A percentile compares a stretch with the other conserved stretches of the same genome.
Conservation (phyloP, 2,329 filamentous ascomycete genomes). For the Fusarium brevicatenulatum region DNA sequence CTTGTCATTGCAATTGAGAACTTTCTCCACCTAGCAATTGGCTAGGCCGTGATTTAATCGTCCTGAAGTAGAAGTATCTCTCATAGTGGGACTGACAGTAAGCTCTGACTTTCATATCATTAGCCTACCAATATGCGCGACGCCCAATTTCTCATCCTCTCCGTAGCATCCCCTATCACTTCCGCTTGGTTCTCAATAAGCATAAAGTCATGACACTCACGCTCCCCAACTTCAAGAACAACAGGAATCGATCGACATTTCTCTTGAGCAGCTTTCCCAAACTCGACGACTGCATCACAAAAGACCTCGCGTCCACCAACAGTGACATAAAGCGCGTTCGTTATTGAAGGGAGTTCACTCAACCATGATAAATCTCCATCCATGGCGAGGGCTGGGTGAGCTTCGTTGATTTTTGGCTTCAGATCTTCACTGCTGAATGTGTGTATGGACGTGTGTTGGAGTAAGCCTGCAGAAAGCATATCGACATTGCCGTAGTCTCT, state of each 20-base stretch:
- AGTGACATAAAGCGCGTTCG: rapidly evolving
- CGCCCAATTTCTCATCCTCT: not conserved
- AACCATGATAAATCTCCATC: not conserved
- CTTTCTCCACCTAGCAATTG: no score
- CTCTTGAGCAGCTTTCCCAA: not conserved
- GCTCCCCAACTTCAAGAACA: not conserved
- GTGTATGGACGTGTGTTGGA: not conserved
- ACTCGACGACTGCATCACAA: not conserved
- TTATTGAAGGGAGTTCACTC: not conserved
- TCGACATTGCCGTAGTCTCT: not conserved
- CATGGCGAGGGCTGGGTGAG: not conserved
- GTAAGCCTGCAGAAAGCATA: not conserved
- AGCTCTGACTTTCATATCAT: no score
- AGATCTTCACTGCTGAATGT: not conserved
- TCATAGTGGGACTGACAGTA: no score
- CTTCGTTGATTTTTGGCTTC: not conserved
- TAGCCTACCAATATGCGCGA: not conserved
- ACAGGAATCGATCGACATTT: not conserved
- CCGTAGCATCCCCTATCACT: not conserved
- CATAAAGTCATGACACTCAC: not conserved
- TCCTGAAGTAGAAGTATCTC: no score
- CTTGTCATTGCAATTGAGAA: no score
- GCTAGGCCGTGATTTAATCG: no score
- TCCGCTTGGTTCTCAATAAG: not conserved
- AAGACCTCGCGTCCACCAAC: not conserved